Percentiles rank a stretch among this genome's conserved stretches.
Conservation (phyloP, 78 protist genomes). For the Chrysochromulina parva region DNA sequence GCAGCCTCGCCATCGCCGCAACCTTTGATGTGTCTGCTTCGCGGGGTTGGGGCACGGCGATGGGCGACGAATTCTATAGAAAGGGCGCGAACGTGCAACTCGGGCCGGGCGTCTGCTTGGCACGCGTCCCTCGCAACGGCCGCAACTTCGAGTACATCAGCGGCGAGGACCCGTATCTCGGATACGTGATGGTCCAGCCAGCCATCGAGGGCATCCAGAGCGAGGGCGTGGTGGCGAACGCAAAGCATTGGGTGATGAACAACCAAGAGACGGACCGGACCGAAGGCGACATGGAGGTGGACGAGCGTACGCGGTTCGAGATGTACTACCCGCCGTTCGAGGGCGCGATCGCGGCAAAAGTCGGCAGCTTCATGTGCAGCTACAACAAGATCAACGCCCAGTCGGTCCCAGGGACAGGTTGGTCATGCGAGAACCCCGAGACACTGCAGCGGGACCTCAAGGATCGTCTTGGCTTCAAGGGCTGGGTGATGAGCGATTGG, state of each 20-base stretch:
- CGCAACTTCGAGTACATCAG: conserved; percentile 47
- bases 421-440: conserved; percentile 14
- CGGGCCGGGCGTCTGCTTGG: conserved; percentile 55
- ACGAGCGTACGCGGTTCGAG: conserved; percentile 39
- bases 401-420: neutral
- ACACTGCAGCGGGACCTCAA: neutral
- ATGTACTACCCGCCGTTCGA: conserved; percentile 42
- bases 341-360: conserved; percentile 22
- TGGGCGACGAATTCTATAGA: conserved; percentile 38
- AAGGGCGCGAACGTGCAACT: conserved; percentile 41
- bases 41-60: conserved; percentile 22
- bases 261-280: conserved; percentile 24
- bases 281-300: neutral
- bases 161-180: conserved; percentile 42
- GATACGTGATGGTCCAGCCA: neutral
- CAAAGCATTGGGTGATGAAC: conserved; percentile 25
- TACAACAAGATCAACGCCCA: conserved; percentile 1
- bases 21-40: neutral
- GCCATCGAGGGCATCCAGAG: neutral
- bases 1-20: conserved; percentile 32
- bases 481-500: conserved; percentile 42
- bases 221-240: conserved; percentile 28
- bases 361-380: conserved; percentile 3
- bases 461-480: conserved; percentile 16
- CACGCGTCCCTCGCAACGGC: conserved; percentile 49